A percentile compares a stretch with the other conserved stretches of the same genome.
phyloP scores from a whole-genome alignment of 257 asterid species.

The Linaria vulgaris region DNA sequence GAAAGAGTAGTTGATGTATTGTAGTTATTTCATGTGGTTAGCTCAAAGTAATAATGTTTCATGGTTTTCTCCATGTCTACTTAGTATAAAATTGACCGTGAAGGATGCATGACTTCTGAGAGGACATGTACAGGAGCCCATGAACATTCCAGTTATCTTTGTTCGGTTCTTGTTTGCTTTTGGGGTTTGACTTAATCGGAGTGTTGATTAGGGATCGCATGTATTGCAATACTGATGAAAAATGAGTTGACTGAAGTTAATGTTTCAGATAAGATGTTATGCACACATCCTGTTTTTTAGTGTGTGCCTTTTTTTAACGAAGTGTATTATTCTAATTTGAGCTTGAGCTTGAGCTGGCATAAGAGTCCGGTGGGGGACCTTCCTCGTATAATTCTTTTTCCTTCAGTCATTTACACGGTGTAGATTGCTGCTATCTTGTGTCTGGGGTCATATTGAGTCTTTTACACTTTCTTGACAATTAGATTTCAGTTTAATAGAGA shows the following conservation, averaged over 20 bases:
- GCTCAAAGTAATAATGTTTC: too few species aligned
- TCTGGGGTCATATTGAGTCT: not conserved
- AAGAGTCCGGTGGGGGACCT: constrained; percentile 2
- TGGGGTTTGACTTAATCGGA: not conserved
- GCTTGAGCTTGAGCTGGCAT: constrained; percentile 6
- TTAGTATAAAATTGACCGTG: not conserved
- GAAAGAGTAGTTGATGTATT: not conserved
- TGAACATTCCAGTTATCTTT: not conserved
- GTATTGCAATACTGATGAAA: not conserved
- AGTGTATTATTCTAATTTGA: too few species aligned
- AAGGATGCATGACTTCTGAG: not conserved
- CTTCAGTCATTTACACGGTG: too few species aligned
- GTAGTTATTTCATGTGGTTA: too few species aligned
- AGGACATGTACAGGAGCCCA: not conserved
- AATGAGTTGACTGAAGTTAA: not conserved
- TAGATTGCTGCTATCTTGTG: constrained; percentile 3
- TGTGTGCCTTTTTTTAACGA: too few species aligned
- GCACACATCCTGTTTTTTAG: not conserved
- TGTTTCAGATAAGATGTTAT: not conserved
- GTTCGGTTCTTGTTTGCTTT: too few species aligned
- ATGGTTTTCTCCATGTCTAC: too few species aligned
- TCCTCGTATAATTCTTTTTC: not conserved
- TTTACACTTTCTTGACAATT: not conserved
- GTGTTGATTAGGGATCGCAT: not conserved
- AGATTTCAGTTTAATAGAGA: constrained; percentile 16